A percentile compares a stretch with the other conserved stretches of the same genome.
phyloP scores from a whole-genome alignment of 2,329 filamentous ascomycete genomes.

The Leptoxyphium fumago region DNA sequence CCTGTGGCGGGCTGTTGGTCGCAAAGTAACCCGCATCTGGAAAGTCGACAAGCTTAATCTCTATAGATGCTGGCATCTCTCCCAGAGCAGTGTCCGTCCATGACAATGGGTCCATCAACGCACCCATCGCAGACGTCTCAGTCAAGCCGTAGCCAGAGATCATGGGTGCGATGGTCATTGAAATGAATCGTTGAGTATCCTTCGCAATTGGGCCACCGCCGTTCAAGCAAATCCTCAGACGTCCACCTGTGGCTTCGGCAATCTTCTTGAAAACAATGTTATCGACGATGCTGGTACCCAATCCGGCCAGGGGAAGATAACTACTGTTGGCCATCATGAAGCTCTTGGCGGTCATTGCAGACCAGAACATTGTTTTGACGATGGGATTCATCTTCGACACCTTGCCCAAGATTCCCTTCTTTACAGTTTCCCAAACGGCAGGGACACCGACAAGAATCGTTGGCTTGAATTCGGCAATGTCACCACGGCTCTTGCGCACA shows the following conservation, averaged over 20 bases:
- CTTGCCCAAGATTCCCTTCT: conserved; percentile 78
- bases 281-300: conserved; percentile 56
- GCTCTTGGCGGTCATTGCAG: conserved; percentile 44
- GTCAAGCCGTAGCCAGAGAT: conserved; percentile 87
- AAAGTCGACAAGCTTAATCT: conserved; percentile 85
- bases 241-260: conserved; percentile 76
- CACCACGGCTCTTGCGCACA: conserved; percentile 78
- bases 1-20: conserved; percentile 64
- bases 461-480: conserved; percentile 82
- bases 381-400: conserved; percentile 59
- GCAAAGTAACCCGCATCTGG: conserved; percentile 75
- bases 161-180: conserved; percentile 87
- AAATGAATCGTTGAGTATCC: conserved; percentile 81
- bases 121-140: conserved; percentile 63
- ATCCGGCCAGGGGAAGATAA: conserved; percentile 32
- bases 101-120: conserved; percentile 69
- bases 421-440: conserved; percentile 92
- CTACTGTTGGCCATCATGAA: conserved; percentile 38
- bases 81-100: conserved; percentile 70
- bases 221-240: conserved; percentile 81
- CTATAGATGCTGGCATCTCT: conserved; percentile 59
- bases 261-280: conserved; percentile 81
- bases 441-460: conserved; percentile 89
- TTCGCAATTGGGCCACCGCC: conserved; percentile 82
- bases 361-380: conserved; percentile 65